Percentiles rank a stretch among this genome's conserved stretches.
Conservation (phyloP, 1,284 basidiomycete genomes). For the Pseudozyma tsukubaensis region DNA sequence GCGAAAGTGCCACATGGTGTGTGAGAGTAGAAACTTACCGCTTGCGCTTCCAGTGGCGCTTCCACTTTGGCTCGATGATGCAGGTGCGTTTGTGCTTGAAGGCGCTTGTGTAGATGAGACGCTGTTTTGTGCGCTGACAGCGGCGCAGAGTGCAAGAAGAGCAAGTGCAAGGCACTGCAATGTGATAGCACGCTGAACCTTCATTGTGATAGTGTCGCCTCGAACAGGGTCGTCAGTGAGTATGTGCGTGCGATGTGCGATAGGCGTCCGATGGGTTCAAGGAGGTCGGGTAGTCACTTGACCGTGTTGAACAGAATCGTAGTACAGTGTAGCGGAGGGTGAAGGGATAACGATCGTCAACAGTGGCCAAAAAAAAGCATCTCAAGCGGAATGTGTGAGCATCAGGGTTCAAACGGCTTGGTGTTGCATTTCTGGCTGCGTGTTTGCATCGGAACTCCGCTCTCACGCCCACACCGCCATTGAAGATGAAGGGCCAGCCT, state of each 20-base stretch:
- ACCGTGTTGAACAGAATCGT: too few relatives aligned
- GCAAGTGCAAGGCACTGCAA: slow-evolving; percentile 32
- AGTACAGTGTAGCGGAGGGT: too few relatives aligned
- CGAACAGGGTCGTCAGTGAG: neutral
- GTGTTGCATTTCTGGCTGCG: neutral
- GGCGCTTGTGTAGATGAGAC: slow-evolving; percentile 32
- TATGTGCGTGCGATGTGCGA: neutral
- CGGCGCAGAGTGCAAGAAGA: slow-evolving; percentile 28
- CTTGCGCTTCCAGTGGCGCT: slow-evolving; percentile 14
- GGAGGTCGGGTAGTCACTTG: too few relatives aligned
- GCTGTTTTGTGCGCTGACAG: slow-evolving; percentile 36
- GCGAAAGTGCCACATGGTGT: neutral
- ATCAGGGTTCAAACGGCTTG: slow-evolving; percentile 16
- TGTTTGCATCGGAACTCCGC: slow-evolving; percentile 34
- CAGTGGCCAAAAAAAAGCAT: neutral
- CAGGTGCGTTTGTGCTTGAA: slow-evolving; percentile 7
- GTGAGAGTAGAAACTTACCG: slow-evolving; percentile 16
- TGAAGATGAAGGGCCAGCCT: slow-evolving; percentile 18
- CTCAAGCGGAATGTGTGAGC: neutral
- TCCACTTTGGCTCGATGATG: slow-evolving; percentile 3
- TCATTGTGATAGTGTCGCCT: slow-evolving; percentile 13
- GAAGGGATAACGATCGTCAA: neutral
- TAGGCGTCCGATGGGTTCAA: neutral
- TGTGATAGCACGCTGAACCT: slow-evolving; percentile 13
- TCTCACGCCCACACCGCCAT: neutral